Evolutionary conservation across 1,284 basidiomycete species (phyloP), one percentile per base, ranked within the genome.

Genomic region (Leccinum ponderosum): DNA sequence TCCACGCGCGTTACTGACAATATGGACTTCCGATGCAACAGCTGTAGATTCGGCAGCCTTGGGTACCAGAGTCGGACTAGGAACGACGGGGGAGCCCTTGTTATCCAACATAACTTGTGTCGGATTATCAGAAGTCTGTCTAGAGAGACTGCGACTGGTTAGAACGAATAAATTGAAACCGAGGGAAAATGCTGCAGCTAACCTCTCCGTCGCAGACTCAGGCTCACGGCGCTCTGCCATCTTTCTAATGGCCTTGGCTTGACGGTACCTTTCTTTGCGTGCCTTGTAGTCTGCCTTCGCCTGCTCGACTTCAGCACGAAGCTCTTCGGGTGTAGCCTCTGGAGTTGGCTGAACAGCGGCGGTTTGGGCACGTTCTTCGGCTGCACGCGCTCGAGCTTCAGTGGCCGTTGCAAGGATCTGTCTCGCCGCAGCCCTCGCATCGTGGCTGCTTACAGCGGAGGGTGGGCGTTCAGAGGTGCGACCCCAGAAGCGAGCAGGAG

Each of bases 181-280:
- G 56, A 56, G 22, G 22, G 53, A 17, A 53, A 65, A 50, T 64
- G 14, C 25, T 53, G 17, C 44, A 50, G 14, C 63, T 27, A 52
- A 80, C 78, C 76, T 75, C 58, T 77, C 76, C 17, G 62, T 65
- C 42, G 70, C 55, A 48, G 67, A 69, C 31, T 69, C 64, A 17
- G 74, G 66, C 9, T 58, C 68, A 29, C 29, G 62, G 22, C 58
- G 61, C 55, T 77, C 76, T 63, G 77, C 77, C 63, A 78, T 77
- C 59, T 76, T 81, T 66, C 77, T 80, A 33, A 81, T 79, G 53
- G 78, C 76, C 64, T 86, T 85, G 58, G 86, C 82, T 64, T 76
- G 75, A 35, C 87, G 81, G 66, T 90, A 90, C 29, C 78, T 78
- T 65, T 89, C 87, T 69, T 91, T 92, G 74, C 87, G 82, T 1